A percentile compares a stretch with the other conserved stretches of the same genome.
Conservation (phyloP, 2,329 filamentous ascomycete genomes). For the Arthrobotrys sphaeroides region DNA sequence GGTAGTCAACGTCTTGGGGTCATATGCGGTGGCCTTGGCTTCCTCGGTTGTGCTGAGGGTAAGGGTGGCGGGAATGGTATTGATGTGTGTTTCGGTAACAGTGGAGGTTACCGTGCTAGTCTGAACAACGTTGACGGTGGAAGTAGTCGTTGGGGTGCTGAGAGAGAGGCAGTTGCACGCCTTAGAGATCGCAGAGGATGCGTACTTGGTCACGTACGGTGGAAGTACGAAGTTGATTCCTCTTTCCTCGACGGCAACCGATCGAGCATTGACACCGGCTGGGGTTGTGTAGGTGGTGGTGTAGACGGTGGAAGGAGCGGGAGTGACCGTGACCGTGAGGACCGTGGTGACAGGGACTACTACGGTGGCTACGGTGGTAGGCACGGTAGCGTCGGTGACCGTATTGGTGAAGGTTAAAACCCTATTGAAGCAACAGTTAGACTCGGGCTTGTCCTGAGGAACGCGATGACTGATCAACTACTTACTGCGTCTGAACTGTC, state of each 20-base stretch:
- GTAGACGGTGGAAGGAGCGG: slow-evolving; percentile 1
- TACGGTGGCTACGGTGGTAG: slow-evolving; percentile 11
- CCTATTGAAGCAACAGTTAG: not conserved
- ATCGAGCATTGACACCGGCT: not conserved
- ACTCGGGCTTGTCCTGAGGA: not conserved
- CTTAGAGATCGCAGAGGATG: slow-evolving; percentile 20
- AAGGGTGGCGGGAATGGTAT: not conserved
- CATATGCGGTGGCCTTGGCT: not conserved
- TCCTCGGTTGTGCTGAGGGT: slow-evolving; percentile 17
- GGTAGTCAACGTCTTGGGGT: slow-evolving; percentile 5
- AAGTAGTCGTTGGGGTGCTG: slow-evolving; percentile 10
- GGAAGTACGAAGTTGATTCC: slow-evolving; percentile 14
- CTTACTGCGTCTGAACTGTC: slow-evolving; percentile 17
- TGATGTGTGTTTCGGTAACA: slow-evolving; percentile 4
- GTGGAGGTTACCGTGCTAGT: not conserved
- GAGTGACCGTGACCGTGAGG: not conserved
- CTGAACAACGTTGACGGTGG: not conserved
- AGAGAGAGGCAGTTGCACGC: slow-evolving; percentile 28
- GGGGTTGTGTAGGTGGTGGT: slow-evolving; percentile 34
- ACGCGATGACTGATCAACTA: not conserved
- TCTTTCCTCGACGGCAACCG: slow-evolving; percentile 11
- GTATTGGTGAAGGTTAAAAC: slow-evolving; percentile 2
- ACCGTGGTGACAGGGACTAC: not conserved
- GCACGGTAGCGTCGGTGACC: slow-evolving; percentile 14
- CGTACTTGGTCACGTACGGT: slow-evolving; percentile 18